These are phyloP conservation scores for Beta corolliflora DNA, from an alignment of 179 eudicot genomes.

Conservation along the genomic window DNA sequence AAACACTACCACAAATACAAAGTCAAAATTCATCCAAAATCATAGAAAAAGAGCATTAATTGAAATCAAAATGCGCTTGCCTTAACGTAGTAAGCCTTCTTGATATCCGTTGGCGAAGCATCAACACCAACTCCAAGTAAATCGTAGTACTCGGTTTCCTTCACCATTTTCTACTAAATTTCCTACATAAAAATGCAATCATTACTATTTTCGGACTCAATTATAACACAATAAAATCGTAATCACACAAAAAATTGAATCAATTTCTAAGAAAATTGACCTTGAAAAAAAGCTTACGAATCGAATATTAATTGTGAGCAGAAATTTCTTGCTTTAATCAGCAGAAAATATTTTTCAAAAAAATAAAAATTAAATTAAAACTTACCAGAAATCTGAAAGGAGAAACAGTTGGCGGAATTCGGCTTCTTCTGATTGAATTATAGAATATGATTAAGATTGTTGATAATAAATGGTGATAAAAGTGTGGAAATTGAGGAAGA, in stretches of 20 bases:
- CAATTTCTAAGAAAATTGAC: neutral
- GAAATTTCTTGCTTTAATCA: neutral
- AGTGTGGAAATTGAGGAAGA: conserved; percentile 10
- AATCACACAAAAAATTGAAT: neutral
- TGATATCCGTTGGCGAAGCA: conserved; percentile 74
- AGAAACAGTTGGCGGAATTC: neutral
- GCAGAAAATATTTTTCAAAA: neutral
- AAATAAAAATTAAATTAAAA: neutral
- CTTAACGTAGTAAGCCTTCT: conserved; percentile 67
- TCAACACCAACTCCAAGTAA: conserved; percentile 69
- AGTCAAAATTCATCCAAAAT: neutral
- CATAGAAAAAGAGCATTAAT: neutral
- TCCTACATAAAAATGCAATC: conserved; percentile 36
- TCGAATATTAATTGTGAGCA: neutral
- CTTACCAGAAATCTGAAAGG: neutral
- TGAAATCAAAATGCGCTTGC: conserved; percentile 8
- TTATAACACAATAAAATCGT: neutral
- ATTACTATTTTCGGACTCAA: neutral
- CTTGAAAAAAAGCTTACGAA: neutral
- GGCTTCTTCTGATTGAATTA: neutral
- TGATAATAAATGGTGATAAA: neutral
- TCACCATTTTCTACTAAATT: conserved; percentile 70
- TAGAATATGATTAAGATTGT: neutral
- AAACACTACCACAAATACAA: neutral
- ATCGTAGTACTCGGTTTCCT: conserved; percentile 86